phyloP scores from a whole-genome alignment of 306 rosid species.

The Vicia villosa region DNA sequence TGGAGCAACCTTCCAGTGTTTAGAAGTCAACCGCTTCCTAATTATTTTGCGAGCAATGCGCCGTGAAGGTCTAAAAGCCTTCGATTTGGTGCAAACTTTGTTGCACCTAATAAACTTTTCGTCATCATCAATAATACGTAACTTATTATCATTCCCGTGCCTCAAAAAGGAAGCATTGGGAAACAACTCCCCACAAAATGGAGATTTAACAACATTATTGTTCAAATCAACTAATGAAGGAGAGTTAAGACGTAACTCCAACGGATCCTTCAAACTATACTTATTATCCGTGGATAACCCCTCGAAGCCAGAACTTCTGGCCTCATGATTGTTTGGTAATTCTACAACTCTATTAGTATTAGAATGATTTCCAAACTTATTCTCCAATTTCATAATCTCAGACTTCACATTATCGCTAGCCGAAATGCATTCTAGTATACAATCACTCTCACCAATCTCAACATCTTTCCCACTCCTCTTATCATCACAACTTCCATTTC shows the following conservation, averaged over 20 bases:
- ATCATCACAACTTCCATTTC: constrained; percentile 55
- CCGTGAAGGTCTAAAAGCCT: constrained; percentile 58
- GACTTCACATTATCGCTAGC: constrained; percentile 46
- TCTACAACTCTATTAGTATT: constrained; percentile 46
- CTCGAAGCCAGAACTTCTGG: constrained; percentile 42
- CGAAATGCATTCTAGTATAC: constrained; percentile 51
- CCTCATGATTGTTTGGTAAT: constrained; percentile 40
- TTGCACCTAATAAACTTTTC: constrained; percentile 66
- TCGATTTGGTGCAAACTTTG: constrained; percentile 61
- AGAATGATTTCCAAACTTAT: constrained; percentile 40
- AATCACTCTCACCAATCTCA: constrained; percentile 43
- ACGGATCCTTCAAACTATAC: constrained; percentile 54
- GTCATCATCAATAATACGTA: constrained; percentile 88
- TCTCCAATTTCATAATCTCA: constrained; percentile 45
- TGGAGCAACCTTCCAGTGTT: constrained; percentile 82
- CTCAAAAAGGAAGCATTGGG: constrained; percentile 58
- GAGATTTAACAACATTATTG: constrained; percentile 47
- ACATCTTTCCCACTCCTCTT: constrained; percentile 46
- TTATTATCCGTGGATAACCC: constrained; percentile 45
- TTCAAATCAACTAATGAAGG: constrained; percentile 43
- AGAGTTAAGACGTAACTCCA: constrained; percentile 47
- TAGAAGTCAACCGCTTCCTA: constrained; percentile 69
- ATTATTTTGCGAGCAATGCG: constrained; percentile 61
- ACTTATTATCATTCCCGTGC: constrained; percentile 62
- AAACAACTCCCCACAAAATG: constrained; percentile 48